Percentiles rank a stretch among this genome's conserved stretches.
These are phyloP conservation scores for Verruconis gallopava DNA, from an alignment of 2,329 filamentous ascomycete genomes.

Conservation along the genomic window DNA sequence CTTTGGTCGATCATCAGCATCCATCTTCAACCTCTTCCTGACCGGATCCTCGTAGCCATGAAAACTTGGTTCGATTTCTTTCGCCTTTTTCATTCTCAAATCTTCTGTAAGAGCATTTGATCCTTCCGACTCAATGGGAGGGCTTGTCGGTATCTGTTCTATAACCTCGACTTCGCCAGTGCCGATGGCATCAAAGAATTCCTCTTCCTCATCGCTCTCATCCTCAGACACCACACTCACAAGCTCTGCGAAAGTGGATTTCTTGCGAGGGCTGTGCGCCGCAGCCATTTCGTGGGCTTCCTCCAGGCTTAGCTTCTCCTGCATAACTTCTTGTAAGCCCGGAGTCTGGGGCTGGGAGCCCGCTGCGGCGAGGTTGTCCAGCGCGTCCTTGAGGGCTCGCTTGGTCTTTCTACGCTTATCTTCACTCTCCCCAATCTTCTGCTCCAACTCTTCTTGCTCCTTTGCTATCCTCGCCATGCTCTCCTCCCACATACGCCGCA, in stretches of 20 bases:
- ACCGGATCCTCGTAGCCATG: slow-evolving; percentile 85
- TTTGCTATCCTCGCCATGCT: slow-evolving; percentile 95
- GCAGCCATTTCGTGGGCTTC: slow-evolving; percentile 12
- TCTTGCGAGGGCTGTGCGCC: slow-evolving; percentile 34
- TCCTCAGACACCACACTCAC: slow-evolving; percentile 52
- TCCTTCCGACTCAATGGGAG: slow-evolving; percentile 26
- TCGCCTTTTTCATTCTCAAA: slow-evolving; percentile 29
- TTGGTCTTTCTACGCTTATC: slow-evolving; percentile 83
- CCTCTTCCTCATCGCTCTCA: slow-evolving; percentile 72
- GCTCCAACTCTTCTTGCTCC: slow-evolving; percentile 86
- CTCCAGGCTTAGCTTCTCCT: slow-evolving; percentile 1
- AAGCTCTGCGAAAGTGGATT: slow-evolving; percentile 56
- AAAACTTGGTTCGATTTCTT: slow-evolving; percentile 64
- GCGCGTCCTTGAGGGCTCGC: slow-evolving; percentile 72
- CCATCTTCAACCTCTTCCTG: slow-evolving; percentile 68
- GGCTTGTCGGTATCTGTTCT: slow-evolving; percentile 40
- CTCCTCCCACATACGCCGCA: slow-evolving; percentile 95
- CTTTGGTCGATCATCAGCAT: slow-evolving; percentile 83
- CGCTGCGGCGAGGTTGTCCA: slow-evolving; percentile 41
- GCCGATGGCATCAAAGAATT: slow-evolving; percentile 96
- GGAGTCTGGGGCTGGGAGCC: slow-evolving; percentile 12
- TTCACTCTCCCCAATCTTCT: slow-evolving; percentile 76
- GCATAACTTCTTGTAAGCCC: slow-evolving; percentile 12
- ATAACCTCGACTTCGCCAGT: slow-evolving; percentile 78
- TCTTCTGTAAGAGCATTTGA: slow-evolving; percentile 14